A percentile compares a stretch with the other conserved stretches of the same genome.
Conservation (phyloP, 1,139 yeast species). For the Taphrina sp. region DNA sequence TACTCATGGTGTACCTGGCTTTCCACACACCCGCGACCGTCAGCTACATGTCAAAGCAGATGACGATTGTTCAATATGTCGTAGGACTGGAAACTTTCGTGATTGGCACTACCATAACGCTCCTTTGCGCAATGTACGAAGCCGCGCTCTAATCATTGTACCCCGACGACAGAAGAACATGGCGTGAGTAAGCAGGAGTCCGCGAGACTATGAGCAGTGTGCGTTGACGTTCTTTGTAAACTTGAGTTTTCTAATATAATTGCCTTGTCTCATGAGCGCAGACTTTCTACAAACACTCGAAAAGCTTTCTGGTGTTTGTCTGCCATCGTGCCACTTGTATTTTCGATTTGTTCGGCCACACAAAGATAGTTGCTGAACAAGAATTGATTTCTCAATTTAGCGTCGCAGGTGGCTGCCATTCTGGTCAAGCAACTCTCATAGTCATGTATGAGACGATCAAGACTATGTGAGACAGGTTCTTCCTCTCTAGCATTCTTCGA, state of each 20-base stretch:
- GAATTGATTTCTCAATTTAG: slow-evolving; percentile 64
- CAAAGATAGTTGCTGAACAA: slow-evolving; percentile 66
- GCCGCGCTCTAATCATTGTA: slow-evolving; percentile 17
- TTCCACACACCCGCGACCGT: slow-evolving; percentile 19
- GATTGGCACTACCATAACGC: slow-evolving; percentile 27
- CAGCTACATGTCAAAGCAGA: slow-evolving; percentile 13
- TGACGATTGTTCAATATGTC: slow-evolving; percentile 19
- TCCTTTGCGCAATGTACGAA: slow-evolving; percentile 32
- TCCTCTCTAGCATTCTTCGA: slow-evolving; percentile 43
- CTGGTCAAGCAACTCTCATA: slow-evolving; percentile 77
- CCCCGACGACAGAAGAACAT: too few species aligned
- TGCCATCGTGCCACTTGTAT: slow-evolving; percentile 22
- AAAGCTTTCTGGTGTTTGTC: slow-evolving; percentile 26
- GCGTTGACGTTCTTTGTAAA: too few species aligned
- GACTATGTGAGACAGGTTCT: slow-evolving; percentile 73
- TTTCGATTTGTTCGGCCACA: slow-evolving; percentile 20
- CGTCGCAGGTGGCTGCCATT: slow-evolving; percentile 47
- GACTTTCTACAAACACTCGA: slow-evolving; percentile 15
- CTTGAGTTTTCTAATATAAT: too few species aligned
- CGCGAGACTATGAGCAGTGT: too few species aligned
- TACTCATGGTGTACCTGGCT: slow-evolving; percentile 31
- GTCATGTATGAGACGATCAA: slow-evolving; percentile 68
- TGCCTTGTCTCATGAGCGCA: not conserved
- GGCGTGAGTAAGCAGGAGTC: too few species aligned
- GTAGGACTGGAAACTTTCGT: slow-evolving; percentile 29